Evolutionary conservation across 495 filamentous ascomycete genomes (phyloP), one percentile per base, ranked within the genome.

Genomic region (Talaromyces wortmannii): DNA sequence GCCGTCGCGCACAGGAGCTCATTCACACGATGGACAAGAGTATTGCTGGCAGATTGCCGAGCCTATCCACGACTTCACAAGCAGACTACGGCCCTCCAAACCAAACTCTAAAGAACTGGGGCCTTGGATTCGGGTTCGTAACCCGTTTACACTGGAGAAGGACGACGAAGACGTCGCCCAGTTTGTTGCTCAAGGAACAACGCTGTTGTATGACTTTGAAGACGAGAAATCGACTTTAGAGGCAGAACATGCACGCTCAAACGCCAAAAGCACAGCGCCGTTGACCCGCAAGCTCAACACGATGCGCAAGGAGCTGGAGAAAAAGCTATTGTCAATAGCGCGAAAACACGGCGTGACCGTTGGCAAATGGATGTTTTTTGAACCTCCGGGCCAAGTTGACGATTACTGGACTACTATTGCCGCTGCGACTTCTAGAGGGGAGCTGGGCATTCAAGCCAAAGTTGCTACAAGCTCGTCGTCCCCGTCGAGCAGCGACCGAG

Each of bases 291-390:
- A 81, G 56, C 59, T 86, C 31, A 73, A 67, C 40, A 74, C 76
- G 6, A 68, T 81, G n/a, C 75, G 79, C 8, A 63, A 68, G 7
- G 66, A 69, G 29, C 67, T 84, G 1, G 73, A 83, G 40, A 61
- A 73, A 15, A 68, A 81, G 43, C 73, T 95, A 7, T 64, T 79
- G 5, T 67, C 75, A 3, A 61, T 84, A 7, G 89, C 88, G 7
- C 67, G 70, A 7, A 68, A 78, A 47, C 76, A 67, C 6, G 71
- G 71, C n/a, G 76, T 81, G 15, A 77, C 74, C n/a, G 67, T 69
- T n/a, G 87, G 88, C 43, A 91, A 90, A 67, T 95, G 91, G 91
- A 89, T 96, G 87, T 60, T 95, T n/a, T 91, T 91, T 61, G 80
- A 82, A 2, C 59, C 67, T 4, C 55, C 66, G 6, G 67, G 73